These are phyloP conservation scores for Echeveria elegans DNA, from an alignment of 164 flowering plant species.

Conservation along the genomic window DNA sequence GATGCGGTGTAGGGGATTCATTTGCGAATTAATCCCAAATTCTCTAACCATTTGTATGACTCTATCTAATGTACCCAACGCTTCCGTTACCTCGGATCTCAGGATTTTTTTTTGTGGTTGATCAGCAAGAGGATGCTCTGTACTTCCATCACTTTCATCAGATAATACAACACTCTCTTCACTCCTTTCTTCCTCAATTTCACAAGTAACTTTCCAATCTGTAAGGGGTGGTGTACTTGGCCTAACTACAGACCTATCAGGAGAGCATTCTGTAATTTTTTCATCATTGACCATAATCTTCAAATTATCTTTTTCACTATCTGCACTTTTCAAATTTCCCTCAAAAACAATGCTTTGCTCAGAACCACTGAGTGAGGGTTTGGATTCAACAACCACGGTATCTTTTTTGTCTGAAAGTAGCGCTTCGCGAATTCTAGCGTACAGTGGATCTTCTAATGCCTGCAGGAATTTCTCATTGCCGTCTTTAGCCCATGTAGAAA, in stretches of 20 bases:
- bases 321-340: background rate
- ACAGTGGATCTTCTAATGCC: conserved; percentile 5
- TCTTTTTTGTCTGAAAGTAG: conserved; percentile 1
- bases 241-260: background rate
- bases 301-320: background rate
- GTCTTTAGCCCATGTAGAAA: background rate
- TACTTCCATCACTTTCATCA: background rate
- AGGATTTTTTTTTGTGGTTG: background rate
- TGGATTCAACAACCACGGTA: background rate
- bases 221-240: background rate
- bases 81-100: conserved; percentile 4
- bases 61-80: background rate
- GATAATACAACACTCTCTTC: conserved; percentile 2
- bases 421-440: conserved; percentile 5
- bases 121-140: background rate
- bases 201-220: background rate
- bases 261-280: background rate
- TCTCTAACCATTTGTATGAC: conserved; percentile 3
- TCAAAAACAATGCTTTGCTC: background rate
- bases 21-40: conserved; percentile 1
- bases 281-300: background rate
- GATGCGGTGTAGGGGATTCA: background rate
- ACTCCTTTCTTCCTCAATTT: conserved; percentile 9
- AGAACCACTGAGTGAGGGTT: background rate
- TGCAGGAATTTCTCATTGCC: background rate